Conservation (phyloP, 2,329 filamentous ascomycete species). For the Talaromyces amestolkiae region DNA sequence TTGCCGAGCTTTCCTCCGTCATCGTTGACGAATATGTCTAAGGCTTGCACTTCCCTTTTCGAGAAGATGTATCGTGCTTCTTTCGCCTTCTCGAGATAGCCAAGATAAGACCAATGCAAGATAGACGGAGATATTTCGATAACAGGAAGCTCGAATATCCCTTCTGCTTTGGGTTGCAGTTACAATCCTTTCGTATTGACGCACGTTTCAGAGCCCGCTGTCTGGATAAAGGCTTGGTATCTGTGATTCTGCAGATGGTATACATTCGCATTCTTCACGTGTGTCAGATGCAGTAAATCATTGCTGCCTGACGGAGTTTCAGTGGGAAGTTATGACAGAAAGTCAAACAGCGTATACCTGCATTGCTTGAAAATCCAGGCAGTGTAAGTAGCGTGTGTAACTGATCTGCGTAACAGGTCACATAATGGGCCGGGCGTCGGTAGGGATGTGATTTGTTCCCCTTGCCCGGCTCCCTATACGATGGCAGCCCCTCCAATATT, state of each 20-base stretch:
- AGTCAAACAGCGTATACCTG: not conserved
- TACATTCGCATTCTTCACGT: not conserved
- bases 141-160: not conserved
- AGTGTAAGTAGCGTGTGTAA: not conserved
- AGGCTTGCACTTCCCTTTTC: not conserved
- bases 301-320: not conserved
- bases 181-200: not conserved
- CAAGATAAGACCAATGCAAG: constrained; percentile 3
- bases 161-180: not conserved
- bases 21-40: not conserved
- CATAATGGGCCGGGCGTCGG: not conserved
- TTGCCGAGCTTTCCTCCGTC: not conserved
- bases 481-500: not conserved
- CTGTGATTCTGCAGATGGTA: not conserved
- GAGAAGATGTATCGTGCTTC: not conserved
- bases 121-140: constrained; percentile 1
- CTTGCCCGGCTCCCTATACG: not conserved
- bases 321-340: not conserved
- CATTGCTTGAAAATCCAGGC: not conserved
- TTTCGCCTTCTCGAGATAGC: not conserved
- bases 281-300: not conserved
- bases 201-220: not conserved
- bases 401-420: not conserved
- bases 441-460: not conserved
- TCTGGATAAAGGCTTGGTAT: not conserved